Evolutionary conservation across 139 green algal species (phyloP).

Genomic region (Picochlorum sp.): DNA sequence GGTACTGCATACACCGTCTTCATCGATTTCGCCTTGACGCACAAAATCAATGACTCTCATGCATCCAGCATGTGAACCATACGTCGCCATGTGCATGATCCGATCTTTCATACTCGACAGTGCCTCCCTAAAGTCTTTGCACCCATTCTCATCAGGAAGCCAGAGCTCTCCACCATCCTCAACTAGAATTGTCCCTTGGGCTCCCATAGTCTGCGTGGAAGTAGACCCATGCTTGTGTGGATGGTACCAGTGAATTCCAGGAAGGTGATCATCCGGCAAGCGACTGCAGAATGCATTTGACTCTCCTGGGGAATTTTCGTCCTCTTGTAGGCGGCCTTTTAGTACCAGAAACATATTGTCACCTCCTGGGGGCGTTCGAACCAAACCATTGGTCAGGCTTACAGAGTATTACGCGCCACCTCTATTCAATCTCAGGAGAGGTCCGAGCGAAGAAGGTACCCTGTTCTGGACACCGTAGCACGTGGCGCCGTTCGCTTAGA

Average conservation of each 20-base stretch:
- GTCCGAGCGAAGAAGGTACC: background rate
- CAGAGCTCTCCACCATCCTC: background rate
- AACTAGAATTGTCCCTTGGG: background rate
- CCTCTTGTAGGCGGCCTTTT: background rate
- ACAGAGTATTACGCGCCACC: background rate
- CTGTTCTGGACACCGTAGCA: background rate
- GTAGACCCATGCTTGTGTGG: background rate
- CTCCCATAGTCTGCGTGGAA: background rate
- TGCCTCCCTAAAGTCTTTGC: background rate
- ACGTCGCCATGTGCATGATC: background rate
- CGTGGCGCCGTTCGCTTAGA: background rate
- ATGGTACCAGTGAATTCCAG: background rate
- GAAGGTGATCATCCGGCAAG: background rate
- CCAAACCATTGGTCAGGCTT: background rate
- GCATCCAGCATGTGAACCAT: background rate
- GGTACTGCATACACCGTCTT: background rate
- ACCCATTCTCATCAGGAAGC: background rate
- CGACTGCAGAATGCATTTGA: background rate
- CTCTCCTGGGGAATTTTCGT: background rate
- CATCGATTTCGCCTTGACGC: background rate
- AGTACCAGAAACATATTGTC: background rate
- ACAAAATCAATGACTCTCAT: background rate
- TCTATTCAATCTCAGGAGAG: background rate
- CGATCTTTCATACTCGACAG: background rate
- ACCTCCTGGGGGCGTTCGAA: background rate